Evolutionary conservation across 306 rosid species (phyloP), one percentile per base, ranked within the genome.

Genomic region (Castanospermum australe): DNA sequence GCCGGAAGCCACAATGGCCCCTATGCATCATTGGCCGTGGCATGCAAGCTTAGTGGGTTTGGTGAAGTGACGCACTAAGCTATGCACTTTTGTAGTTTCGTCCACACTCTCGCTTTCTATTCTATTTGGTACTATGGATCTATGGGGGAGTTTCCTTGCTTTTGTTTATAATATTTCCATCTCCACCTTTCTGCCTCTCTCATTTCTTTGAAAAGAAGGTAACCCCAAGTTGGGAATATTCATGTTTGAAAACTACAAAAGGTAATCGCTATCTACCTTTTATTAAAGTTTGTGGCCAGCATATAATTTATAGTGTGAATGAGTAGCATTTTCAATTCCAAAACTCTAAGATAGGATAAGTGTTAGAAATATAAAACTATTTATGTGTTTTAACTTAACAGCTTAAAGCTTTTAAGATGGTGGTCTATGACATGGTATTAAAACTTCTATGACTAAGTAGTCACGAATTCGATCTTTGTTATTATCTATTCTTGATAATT

Each of bases 1-100:
- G 5, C 2, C 5, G 14, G 36, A 14, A 32, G 6, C 66, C 25
- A 64, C 55, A 75, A 2, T 21, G 47, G 30, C 59, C 33, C 18
- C 1, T 11, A 8, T 6, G 10, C 83, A 44, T 65, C 69, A 54
- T 52, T 80, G 50, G 22, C 73, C 5, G 0, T 5, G 39, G 57
- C 50, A 17, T 1, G 2, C 17, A 38, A 12, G 11, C 2, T 73
- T 32, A 48, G 88, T 87, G 87, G 87, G 90, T 81, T 81, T 78
- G 91, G 83, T 87, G 71, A 79, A 87, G 85, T 79, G 85, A 60
- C 8, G 32, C 85, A 77, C 83, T 38, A 3, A 18, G 32, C 60
- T 15, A 21, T 50, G 10, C 24, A 50, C 47, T 24, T 48, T 25
- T 28, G 28, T 33, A 6, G 63, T 66, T 44, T 14, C 18, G 52